These are phyloP conservation scores for Phycomyces blakesleeanus DNA, from an alignment of 192 early-diverging fungal genomes.

Conservation along the genomic window DNA sequence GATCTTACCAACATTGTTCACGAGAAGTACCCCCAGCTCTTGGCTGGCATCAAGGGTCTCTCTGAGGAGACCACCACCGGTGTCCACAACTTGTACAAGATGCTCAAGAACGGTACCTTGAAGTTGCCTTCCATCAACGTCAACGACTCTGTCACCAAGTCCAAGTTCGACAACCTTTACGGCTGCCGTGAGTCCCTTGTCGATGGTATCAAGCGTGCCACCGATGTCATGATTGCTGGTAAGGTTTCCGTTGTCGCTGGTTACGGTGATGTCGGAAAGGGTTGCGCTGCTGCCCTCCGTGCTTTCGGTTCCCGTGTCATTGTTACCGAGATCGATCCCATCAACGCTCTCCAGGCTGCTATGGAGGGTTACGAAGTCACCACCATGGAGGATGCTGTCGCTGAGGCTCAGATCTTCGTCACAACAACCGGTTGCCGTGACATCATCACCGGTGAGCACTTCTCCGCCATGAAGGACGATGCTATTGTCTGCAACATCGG, in stretches of 20 bases:
- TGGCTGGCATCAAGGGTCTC: conserved; percentile 86
- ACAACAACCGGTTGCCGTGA: conserved; percentile 99
- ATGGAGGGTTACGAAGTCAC: conserved; percentile 99
- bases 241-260: conserved; percentile 97
- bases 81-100: conserved; percentile 99
- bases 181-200: conserved; percentile 99
- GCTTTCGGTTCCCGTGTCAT: conserved; percentile 98
- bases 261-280: conserved; percentile 99
- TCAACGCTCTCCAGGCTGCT: conserved; percentile 98
- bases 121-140: conserved; percentile 99
- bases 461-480: conserved; percentile 94
- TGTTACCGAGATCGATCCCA: conserved; percentile 97
- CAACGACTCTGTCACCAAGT: conserved; percentile 99
- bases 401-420: conserved; percentile 95
- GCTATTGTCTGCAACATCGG: conserved; percentile 99
- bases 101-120: conserved; percentile 93
- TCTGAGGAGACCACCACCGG: conserved; percentile 99
- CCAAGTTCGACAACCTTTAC: conserved; percentile 99
- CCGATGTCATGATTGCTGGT: conserved; percentile 99
- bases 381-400: conserved; percentile 94
- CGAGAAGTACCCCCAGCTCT: conserved; percentile 89
- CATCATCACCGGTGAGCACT: conserved; percentile 93
- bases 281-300: conserved; percentile 94
- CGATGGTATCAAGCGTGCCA: conserved; percentile 99
- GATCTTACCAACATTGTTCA: conserved; percentile 96